Conservation (phyloP, 345 rosid genomes). For the Lepidium sativum region DNA sequence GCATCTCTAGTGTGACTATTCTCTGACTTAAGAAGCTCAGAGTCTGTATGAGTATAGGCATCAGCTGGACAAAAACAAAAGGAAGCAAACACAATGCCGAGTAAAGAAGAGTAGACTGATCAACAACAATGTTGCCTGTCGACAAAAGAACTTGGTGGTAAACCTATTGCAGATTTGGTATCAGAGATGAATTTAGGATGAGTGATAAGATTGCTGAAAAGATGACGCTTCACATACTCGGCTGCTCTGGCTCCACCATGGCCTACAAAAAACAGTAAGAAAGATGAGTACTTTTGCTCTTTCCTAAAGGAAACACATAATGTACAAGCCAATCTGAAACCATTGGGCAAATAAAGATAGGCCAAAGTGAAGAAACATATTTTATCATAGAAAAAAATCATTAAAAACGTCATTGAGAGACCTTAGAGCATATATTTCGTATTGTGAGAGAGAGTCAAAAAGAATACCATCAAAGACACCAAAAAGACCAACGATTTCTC, state of each 20-base stretch:
- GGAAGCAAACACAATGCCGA: background rate
- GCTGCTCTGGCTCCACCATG: constrained; percentile 99
- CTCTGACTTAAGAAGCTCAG: constrained; percentile 88
- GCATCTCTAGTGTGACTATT: constrained; percentile 86
- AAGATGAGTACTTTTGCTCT: background rate
- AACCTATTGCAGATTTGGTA: constrained; percentile 97
- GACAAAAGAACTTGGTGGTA: background rate
- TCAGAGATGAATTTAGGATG: constrained; percentile 97
- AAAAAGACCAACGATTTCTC: constrained; percentile 92
- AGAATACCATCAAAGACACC: constrained; percentile 93
- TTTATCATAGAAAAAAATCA: background rate
- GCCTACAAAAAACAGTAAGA: constrained; percentile 36
- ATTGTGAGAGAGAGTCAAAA: background rate
- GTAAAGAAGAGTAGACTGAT: background rate
- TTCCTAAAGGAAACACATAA: background rate
- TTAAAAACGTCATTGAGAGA: background rate
- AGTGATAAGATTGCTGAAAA: constrained; percentile 83
- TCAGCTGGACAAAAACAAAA: constrained; percentile 48
- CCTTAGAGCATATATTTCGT: background rate
- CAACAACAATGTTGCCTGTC: background rate
- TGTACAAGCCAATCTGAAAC: background rate
- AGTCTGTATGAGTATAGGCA: constrained; percentile 83
- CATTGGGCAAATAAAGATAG: background rate
- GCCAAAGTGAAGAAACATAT: background rate
- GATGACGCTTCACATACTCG: constrained; percentile 88